Conservation (phyloP, 1,139 yeast species). For the Yamadazyma blattariae region DNA sequence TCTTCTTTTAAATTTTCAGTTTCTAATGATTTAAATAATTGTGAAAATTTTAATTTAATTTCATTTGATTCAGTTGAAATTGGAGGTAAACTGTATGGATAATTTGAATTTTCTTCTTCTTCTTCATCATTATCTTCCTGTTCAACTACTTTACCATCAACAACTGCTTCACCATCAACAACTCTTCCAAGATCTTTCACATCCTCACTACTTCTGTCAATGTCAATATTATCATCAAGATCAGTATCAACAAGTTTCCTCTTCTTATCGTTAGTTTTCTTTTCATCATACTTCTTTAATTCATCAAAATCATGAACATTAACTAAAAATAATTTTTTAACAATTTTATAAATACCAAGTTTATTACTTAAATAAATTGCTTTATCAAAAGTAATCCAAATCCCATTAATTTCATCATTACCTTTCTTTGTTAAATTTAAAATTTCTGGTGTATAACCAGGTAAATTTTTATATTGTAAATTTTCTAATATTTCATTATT, state of each 20-base stretch:
- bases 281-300: conserved; percentile 25
- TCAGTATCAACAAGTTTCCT: conserved; percentile 1
- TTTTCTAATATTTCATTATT: conserved; percentile 32
- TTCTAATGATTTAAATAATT: conserved; percentile 44
- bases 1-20: conserved; percentile 20
- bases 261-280: not conserved
- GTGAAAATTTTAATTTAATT: conserved; percentile 48
- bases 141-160: not conserved
- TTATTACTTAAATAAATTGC: conserved; percentile 41
- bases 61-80: conserved; percentile 32
- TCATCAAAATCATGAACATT: conserved; percentile 47
- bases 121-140: not conserved
- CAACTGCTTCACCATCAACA: not conserved
- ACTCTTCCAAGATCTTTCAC: not conserved
- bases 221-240: conserved; percentile 3
- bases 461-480: conserved; percentile 25
- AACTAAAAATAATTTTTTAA: conserved; percentile 38
- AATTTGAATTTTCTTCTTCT: conserved; percentile 28
- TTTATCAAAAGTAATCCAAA: conserved; percentile 47
- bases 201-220: no score
- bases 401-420: conserved; percentile 19
- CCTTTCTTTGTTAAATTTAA: conserved; percentile 24
- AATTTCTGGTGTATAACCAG: conserved; percentile 22
- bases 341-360: conserved; percentile 41
- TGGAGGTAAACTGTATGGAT: conserved; percentile 57